Conservation (phyloP, 106 monocot genomes). For the Ottelia alismoides region DNA sequence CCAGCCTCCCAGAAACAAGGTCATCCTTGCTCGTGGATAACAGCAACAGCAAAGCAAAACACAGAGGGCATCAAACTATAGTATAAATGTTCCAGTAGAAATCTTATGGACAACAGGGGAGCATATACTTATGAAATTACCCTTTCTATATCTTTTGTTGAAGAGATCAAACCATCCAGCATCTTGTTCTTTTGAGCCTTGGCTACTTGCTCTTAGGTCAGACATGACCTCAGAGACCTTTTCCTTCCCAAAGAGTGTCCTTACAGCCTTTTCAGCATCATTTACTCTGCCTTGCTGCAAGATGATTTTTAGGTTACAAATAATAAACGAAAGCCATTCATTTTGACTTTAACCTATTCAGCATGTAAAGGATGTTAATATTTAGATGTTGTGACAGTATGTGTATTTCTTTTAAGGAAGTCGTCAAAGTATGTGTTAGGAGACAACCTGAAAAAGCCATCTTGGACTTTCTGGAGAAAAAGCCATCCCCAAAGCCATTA, state of each 20-base stretch:
- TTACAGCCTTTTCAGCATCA: constrained; percentile 69
- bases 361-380: background rate
- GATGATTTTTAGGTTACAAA: no score
- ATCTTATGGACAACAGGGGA: no score
- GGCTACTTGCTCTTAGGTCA: constrained; percentile 36
- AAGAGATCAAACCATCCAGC: no score
- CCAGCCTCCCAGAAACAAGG: no score
- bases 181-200: constrained; percentile 56
- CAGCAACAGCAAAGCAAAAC: no score
- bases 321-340: no score
- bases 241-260: constrained; percentile 61
- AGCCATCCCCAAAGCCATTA: constrained; percentile 81
- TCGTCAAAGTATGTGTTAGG: background rate
- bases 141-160: no score
- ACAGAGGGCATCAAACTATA: no score
- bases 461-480: constrained; percentile 90
- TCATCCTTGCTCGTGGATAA: no score
- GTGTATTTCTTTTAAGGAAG: no score
- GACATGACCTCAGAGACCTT: constrained; percentile 59
- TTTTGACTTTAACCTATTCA: background rate
- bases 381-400: background rate
- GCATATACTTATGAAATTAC: no score
- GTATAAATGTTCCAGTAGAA: no score
- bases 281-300: constrained; percentile 67
- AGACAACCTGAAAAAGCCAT: constrained; percentile 82